These are phyloP conservation scores for Hypoxylon sp. DNA, from an alignment of 2,329 filamentous ascomycete species.

Conservation along the genomic window DNA sequence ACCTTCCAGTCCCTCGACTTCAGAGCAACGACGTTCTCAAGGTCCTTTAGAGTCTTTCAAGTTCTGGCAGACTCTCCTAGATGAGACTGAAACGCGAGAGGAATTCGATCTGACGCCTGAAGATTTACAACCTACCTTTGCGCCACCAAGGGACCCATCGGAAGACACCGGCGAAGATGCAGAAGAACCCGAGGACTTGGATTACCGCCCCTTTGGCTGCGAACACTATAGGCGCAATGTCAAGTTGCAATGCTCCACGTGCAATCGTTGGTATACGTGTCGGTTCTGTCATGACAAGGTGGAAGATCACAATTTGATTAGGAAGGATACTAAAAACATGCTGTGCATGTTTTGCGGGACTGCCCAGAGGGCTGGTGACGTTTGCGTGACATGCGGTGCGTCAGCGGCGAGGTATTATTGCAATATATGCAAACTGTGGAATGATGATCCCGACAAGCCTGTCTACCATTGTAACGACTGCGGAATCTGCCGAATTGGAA, in stretches of 20 bases:
- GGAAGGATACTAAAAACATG: slow-evolving; percentile 93
- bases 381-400: slow-evolving; percentile 82
- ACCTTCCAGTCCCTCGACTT: slow-evolving; percentile 58
- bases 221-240: slow-evolving; percentile 96
- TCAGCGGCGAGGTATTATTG: slow-evolving; percentile 93
- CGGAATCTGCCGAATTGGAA: slow-evolving; percentile 91
- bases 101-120: slow-evolving; percentile 69
- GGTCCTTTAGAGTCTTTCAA: slow-evolving; percentile 68
- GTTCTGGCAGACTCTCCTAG: slow-evolving; percentile 69
- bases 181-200: slow-evolving; percentile 57
- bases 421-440: slow-evolving; percentile 95
- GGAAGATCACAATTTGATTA: slow-evolving; percentile 83
- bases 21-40: slow-evolving; percentile 60
- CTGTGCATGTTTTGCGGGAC: slow-evolving; percentile 95
- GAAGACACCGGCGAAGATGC: slow-evolving; percentile 59
- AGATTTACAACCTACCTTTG: slow-evolving; percentile 78
- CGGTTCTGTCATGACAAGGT: slow-evolving; percentile 91
- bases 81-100: slow-evolving; percentile 58
- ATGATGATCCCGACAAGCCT: slow-evolving; percentile 88
- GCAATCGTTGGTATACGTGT: slow-evolving; percentile 93
- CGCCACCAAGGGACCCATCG: slow-evolving; percentile 64
- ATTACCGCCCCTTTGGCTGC: slow-evolving; percentile 77
- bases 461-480: slow-evolving; percentile 98
- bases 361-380: slow-evolving; percentile 84
- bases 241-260: slow-evolving; percentile 93